Evolutionary conservation across 257 asterid species (phyloP), one percentile per base, ranked within the genome.

Genomic region (Rehmannia glutinosa): DNA sequence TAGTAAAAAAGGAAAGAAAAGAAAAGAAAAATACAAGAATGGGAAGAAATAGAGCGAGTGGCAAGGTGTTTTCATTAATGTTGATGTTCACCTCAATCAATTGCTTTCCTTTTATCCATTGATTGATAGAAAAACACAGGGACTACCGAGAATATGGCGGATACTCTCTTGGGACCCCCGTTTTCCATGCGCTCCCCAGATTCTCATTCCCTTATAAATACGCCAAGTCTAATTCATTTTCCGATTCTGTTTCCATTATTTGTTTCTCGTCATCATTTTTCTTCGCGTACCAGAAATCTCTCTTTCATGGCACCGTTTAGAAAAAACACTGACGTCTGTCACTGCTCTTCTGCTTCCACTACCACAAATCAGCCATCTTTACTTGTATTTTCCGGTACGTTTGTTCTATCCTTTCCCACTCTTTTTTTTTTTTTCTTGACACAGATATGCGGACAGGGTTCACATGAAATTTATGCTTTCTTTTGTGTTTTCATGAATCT

Each of bases 381-480:
- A 74, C 94, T 93, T 38, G 96, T 90, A 20, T 93, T 93, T 74
- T 93, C 99, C 43, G 99, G 99, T 90, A 63, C 59, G 56, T 25
- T 32, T 32, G 1, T 39, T 21, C 6, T 32, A 23, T 9, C 21
- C 1, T 35, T 33, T 0, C 19, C 27, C 21, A 19, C 51, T 13
- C 24, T 17, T 9, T 5, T 41, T 5, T 24, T 8, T 5, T 2
- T 51, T 5, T 24, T 15, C 28, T n/a, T 51, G 55, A 9, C 30
- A 49, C 17, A 19, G 17, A 10, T 24, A 51, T 1, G 36, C 8
- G 35, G 5, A n/a, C n/a, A n/a, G n/a, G n/a, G n/a, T n/a, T n/a
- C n/a, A n/a, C 56, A 8, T 63, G 39, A 50, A 19, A 38, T 21
- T 13, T 27, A 11, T 56, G 50, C 6, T 36, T 35, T 12, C 19